phyloP scores from a whole-genome alignment of 2,329 filamentous ascomycete genomes.

The Keithomyces neogunnii region DNA sequence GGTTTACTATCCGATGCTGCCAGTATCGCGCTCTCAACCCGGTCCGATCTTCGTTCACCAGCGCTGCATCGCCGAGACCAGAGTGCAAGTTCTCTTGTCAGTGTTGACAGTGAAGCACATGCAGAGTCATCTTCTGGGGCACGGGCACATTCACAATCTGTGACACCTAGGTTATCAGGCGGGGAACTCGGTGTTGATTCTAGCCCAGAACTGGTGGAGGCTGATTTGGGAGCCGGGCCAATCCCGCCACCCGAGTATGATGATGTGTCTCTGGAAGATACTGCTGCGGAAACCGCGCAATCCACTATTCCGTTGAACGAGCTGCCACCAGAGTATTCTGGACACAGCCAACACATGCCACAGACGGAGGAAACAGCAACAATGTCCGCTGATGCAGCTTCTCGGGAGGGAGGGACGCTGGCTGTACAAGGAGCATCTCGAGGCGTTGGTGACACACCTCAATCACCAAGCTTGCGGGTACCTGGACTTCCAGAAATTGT shows the following conservation, averaged over 20 bases:
- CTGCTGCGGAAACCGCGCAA: conserved; percentile 29
- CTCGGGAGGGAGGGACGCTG: neutral
- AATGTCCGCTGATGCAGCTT: conserved; percentile 8
- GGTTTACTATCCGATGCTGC: conserved; percentile 66
- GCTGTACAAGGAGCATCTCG: conserved; percentile 12
- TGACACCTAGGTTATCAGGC: conserved; percentile 26
- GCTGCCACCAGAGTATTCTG: conserved; percentile 44
- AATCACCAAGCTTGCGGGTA: conserved; percentile 45
- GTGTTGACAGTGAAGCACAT: conserved; percentile 39
- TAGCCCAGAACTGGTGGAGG: conserved; percentile 44
- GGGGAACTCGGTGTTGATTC: conserved; percentile 35
- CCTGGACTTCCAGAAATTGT: conserved; percentile 43
- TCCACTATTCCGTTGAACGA: conserved; percentile 34
- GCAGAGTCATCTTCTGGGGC: conserved; percentile 30
- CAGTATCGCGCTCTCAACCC: conserved; percentile 41
- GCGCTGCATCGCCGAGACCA: conserved; percentile 33
- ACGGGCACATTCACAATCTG: conserved; percentile 32
- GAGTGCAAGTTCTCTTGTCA: conserved; percentile 48
- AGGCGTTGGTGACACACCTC: conserved; percentile 32
- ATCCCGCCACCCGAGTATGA: conserved; percentile 50
- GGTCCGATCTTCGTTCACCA: conserved; percentile 23
- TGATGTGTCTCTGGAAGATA: conserved; percentile 32
- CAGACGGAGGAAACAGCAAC: conserved; percentile 15
- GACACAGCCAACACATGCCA: conserved; percentile 18
- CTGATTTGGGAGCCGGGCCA: conserved; percentile 36